Conservation (phyloP, 2,329 filamentous ascomycete species). For the Sclerotinia nivalis region DNA sequence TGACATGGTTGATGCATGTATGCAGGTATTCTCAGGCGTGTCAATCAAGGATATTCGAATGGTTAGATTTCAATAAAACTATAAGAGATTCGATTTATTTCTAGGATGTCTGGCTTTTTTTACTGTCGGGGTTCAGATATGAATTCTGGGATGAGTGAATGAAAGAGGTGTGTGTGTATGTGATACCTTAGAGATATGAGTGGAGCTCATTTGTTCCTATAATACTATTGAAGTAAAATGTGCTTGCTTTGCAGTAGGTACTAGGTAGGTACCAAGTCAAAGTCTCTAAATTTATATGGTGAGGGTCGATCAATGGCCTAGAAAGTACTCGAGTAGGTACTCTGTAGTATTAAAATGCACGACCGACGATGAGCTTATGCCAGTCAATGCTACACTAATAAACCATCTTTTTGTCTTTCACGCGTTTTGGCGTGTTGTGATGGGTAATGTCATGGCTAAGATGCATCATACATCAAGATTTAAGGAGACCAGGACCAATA, state of each 20-base stretch:
- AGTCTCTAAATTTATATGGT: not conserved
- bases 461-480: no score
- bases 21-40: conserved; percentile 13
- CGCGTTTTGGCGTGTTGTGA: conserved; percentile 18
- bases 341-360: not conserved
- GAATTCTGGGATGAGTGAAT: not conserved
- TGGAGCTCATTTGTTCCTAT: not conserved
- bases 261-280: not conserved
- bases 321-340: not conserved
- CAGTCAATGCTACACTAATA: not conserved
- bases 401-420: not conserved
- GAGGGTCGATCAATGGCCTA: not conserved
- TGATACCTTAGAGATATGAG: not conserved
- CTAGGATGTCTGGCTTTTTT: conserved; percentile 13
- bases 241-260: not conserved
- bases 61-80: conserved; percentile 12
- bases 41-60: conserved; percentile 10
- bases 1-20: conserved; percentile 15
- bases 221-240: not conserved
- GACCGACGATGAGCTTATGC: not conserved
- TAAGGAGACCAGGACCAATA: not conserved
- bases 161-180: not conserved
- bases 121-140: not conserved
- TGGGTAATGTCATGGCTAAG: not conserved
- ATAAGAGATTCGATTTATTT: conserved; percentile 3